Conservation (phyloP, 225 moss, liverwort and hornwort species). For the Asterella californica region DNA sequence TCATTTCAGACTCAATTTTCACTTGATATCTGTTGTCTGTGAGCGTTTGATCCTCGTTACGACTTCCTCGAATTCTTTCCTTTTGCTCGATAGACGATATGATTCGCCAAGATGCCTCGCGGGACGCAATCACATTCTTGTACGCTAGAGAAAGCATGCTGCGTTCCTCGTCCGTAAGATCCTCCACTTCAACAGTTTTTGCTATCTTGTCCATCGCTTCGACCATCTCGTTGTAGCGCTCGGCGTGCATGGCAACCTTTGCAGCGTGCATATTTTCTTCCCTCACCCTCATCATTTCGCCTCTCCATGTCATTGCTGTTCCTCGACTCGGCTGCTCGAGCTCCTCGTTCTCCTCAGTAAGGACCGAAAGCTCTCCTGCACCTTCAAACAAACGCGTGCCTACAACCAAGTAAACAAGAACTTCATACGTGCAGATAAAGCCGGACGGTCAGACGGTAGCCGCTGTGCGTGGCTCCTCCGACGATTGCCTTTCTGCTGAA, state of each 20-base stretch:
- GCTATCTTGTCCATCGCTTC: slow-evolving; percentile 39
- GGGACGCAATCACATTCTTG: slow-evolving; percentile 36
- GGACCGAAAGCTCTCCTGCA: too few relatives aligned
- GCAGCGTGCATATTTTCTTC: slow-evolving; percentile 34
- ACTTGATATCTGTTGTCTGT: slow-evolving; percentile 30
- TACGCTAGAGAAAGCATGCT: slow-evolving; percentile 33
- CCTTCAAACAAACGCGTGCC: too few relatives aligned
- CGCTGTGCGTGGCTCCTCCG: too few relatives aligned
- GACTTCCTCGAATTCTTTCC: slow-evolving; percentile 36
- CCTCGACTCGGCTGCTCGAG: too few relatives aligned
- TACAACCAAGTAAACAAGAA: too few relatives aligned
- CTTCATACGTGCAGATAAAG: too few relatives aligned
- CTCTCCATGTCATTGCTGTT: too few relatives aligned
- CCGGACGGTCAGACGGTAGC: too few relatives aligned
- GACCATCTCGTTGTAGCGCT: slow-evolving; percentile 42
- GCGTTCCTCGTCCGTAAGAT: slow-evolving; percentile 34
- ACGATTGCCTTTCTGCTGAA: too few relatives aligned
- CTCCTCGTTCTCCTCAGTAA: too few relatives aligned
- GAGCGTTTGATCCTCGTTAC: slow-evolving; percentile 31
- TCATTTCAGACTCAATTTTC: slow-evolving; percentile 30
- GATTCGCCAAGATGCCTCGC: slow-evolving; percentile 36
- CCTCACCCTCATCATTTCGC: not conserved
- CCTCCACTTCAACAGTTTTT: slow-evolving; percentile 32
- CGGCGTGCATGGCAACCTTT: slow-evolving; percentile 36
- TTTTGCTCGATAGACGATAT: slow-evolving; percentile 36